These are phyloP conservation scores for Alternaria sp. DNA, from an alignment of 2,329 filamentous ascomycete genomes.

Conservation along the genomic window DNA sequence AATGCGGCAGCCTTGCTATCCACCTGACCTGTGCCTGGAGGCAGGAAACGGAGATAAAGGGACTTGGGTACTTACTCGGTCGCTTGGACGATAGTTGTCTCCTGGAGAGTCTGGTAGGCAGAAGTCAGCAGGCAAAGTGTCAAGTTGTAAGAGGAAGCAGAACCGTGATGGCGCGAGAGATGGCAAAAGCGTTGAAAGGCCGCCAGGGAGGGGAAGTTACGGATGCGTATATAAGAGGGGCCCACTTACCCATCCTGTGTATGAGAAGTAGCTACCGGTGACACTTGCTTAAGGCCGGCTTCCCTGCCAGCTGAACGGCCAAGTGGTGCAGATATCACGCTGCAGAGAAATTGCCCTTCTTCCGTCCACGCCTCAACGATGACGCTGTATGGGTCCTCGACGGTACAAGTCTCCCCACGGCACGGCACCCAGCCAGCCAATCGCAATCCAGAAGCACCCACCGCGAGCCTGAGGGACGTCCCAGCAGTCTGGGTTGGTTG, in stretches of 20 bases:
- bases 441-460: slow-evolving; percentile 32
- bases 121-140: slow-evolving; percentile 30
- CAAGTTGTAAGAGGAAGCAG: slow-evolving; percentile 28
- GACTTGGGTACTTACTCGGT: slow-evolving; percentile 31
- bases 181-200: slow-evolving; percentile 19
- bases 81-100: slow-evolving; percentile 38
- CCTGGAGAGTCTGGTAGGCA: slow-evolving; percentile 28
- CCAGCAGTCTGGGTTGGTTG: slow-evolving; percentile 33
- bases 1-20: slow-evolving; percentile 10
- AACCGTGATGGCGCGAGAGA: slow-evolving; percentile 35
- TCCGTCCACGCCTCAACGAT: slow-evolving; percentile 30
- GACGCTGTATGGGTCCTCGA: slow-evolving; percentile 43
- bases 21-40: slow-evolving; percentile 5
- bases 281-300: slow-evolving; percentile 38
- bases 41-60: slow-evolving; percentile 12
- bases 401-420: slow-evolving; percentile 41
- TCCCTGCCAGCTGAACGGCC: slow-evolving; percentile 46
- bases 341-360: slow-evolving; percentile 49
- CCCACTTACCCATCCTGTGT: slow-evolving; percentile 42
- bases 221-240: slow-evolving; percentile 24
- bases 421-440: slow-evolving; percentile 37
- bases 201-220: slow-evolving; percentile 27
- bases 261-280: slow-evolving; percentile 35
- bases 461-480: slow-evolving; percentile 33
- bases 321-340: slow-evolving; percentile 40